phyloP scores from a whole-genome alignment of 768 basidiomycete species.

The Phanerochaete sordida region DNA sequence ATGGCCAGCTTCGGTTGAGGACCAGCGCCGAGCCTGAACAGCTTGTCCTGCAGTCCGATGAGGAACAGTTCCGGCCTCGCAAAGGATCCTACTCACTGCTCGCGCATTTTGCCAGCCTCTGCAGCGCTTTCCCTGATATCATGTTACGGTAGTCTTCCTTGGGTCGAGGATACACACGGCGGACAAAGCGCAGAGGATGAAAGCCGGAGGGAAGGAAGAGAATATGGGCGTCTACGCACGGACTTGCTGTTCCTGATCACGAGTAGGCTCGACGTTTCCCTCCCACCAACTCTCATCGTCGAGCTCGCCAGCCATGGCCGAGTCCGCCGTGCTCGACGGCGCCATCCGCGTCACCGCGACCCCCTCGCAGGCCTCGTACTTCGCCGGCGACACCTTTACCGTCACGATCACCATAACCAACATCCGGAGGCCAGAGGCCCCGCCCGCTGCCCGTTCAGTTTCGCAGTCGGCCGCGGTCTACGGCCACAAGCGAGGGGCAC shows the following conservation, averaged over 20 bases:
- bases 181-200: background rate
- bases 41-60: background rate
- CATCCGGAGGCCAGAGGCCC: constrained; percentile 50
- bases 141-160: background rate
- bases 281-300: background rate
- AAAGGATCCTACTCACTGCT: background rate
- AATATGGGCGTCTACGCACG: background rate
- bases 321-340: constrained; percentile 14
- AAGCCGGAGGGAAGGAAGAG: background rate
- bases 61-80: background rate
- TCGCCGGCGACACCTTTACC: constrained; percentile 86
- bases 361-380: constrained; percentile 86
- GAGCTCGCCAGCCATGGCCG: constrained; percentile 4
- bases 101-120: background rate
- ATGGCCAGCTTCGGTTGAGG: background rate
- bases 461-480: constrained; percentile 23
- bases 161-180: background rate
- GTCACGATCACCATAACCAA: constrained; percentile 89
- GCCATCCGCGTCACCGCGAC: constrained; percentile 64
- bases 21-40: background rate
- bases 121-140: background rate
- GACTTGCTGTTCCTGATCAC: background rate
- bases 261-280: background rate
- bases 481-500: constrained; percentile 65
- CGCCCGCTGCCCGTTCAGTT: constrained; percentile 32